Evolutionary conservation across 2,329 filamentous ascomycete species (phyloP).

Genomic region (Rhytidhysteron rufulum): DNA sequence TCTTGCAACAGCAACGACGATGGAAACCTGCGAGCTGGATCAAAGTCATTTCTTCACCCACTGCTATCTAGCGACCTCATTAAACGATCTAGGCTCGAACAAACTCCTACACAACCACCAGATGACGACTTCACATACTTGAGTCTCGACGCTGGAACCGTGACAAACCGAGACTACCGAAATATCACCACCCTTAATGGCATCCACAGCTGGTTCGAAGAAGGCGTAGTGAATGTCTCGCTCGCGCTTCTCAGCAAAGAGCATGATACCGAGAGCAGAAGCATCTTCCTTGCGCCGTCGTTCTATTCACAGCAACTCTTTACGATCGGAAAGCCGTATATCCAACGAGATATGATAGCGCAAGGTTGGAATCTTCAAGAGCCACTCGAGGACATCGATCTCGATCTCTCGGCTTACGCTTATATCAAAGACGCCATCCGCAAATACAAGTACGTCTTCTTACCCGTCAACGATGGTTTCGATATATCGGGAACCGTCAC

Average conservation of each 20-base stretch:
- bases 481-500: not conserved
- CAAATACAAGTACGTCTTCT: not conserved
- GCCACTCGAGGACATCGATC: no score
- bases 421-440: not conserved
- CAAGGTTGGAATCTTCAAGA: no score
- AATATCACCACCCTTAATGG: not conserved
- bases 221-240: not conserved
- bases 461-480: conserved; percentile 1
- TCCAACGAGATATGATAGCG: not conserved
- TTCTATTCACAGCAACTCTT: not conserved
- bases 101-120: not conserved
- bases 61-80: no score
- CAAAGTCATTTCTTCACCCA: no score
- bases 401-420: not conserved
- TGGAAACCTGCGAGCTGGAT: no score
- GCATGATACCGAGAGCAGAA: no score
- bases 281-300: not conserved
- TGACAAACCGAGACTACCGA: not conserved
- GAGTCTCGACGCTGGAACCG: not conserved
- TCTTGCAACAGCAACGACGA: no score
- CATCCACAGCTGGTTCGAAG: not conserved
- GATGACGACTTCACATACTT: not conserved
- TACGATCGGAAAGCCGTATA: not conserved
- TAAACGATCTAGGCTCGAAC: no score
- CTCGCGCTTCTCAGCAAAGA: not conserved